Evolutionary conservation across 2,329 filamentous ascomycete species (phyloP), one percentile per base, ranked within the genome.

Genomic region (Eutypa lata): DNA sequence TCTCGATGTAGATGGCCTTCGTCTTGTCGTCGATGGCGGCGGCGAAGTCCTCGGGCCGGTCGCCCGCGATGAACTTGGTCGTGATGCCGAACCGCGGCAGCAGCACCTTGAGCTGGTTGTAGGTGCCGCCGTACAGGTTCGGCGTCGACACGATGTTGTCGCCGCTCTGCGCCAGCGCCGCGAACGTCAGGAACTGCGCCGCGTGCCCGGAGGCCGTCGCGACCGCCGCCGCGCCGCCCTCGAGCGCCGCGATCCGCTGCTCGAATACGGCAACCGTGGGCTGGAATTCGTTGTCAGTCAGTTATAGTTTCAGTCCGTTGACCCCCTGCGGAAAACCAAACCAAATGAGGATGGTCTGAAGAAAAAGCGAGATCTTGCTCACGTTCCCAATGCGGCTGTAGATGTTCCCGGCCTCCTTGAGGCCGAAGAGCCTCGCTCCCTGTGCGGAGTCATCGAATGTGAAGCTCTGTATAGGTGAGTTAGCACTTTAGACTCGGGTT

Each of bases 381-480:
- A 91, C 89, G 74, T 97, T 97, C 88, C 90, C 91, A 65, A 99
- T 91, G 59, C 94, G 90, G 71, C 88, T 94, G 81, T 99, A 99
- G 72, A 97, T 96, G 76, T 97, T 97, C 74, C 92, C 94, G 65
- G 90, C 89, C 75, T 97, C 91, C 77, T 97, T 95, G 72, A 99
- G 89, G 68, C 91, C 90, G 69, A 99, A 99, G 42, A 99, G 87
- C 71, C 91, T 87, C 52, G 94, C 94, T 57, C 91, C 94, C 67
- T 97, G 94, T 48, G 91, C 93, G 49, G 91, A 96, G 77, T 97
- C 90, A 83, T 97, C 88, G 83, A 99, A 99, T 50, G 84, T 85
- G 73, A 79, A 99, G 66, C 91, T 96, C 88, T 91, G 50, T 42
- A 45, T 44, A 24, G 22, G 49, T 63, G 50, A 60, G 55, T 61